These are phyloP conservation scores for Camelina hispida DNA, from an alignment of 345 rosid species.

Conservation along the genomic window DNA sequence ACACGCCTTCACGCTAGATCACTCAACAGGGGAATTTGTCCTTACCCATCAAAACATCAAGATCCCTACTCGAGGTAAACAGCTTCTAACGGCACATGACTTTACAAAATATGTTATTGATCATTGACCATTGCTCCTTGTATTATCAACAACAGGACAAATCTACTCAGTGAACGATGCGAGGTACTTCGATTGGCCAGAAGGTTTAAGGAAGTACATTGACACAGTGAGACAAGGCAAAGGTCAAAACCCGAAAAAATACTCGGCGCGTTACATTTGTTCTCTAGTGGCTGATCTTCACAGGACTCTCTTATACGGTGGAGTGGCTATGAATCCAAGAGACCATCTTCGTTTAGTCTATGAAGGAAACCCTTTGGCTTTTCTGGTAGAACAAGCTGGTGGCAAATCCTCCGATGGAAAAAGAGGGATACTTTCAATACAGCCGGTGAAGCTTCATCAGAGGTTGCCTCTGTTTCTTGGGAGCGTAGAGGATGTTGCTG, in stretches of 20 bases:
- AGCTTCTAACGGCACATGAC: neutral
- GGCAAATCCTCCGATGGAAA: conserved; percentile 91
- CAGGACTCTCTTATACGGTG: conserved; percentile 85
- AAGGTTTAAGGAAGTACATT: conserved; percentile 79
- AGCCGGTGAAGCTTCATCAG: conserved; percentile 87
- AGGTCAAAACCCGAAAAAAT: conserved; percentile 86
- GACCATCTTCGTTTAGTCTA: conserved; percentile 91
- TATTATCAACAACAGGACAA: conserved; percentile 60
- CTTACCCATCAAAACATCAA: conserved; percentile 76
- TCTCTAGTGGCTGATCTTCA: conserved; percentile 95
- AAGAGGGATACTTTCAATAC: conserved; percentile 72
- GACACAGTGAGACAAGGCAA: conserved; percentile 88
- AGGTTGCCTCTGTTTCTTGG: conserved; percentile 90
- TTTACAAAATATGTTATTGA: too few relatives aligned
- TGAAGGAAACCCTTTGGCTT: conserved; percentile 92
- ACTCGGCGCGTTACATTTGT: conserved; percentile 93
- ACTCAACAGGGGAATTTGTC: conserved; percentile 82
- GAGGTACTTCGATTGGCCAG: conserved; percentile 93
- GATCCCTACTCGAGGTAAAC: conserved; percentile 84
- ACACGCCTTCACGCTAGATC: conserved; percentile 90
- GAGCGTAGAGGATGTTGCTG: conserved; percentile 75
- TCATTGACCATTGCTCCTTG: neutral
- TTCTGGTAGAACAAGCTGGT: conserved; percentile 85
- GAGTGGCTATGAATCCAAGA: conserved; percentile 94
- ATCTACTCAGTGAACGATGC: conserved; percentile 96